These are phyloP conservation scores for Hansenula lynferdii DNA, from an alignment of 1,139 yeast species.

Conservation along the genomic window DNA sequence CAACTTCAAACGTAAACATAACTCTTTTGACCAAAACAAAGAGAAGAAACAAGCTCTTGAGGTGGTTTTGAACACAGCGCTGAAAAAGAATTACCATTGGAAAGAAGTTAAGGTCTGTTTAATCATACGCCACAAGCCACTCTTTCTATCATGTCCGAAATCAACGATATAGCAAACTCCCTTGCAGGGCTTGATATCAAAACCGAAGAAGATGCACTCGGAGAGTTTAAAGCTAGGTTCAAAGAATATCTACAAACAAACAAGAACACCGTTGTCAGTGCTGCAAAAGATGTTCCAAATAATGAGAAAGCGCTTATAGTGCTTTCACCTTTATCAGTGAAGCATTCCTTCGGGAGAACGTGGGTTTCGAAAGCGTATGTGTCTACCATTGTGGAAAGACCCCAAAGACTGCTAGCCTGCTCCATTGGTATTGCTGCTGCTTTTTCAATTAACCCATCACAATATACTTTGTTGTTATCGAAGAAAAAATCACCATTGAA, in stretches of 20 bases:
- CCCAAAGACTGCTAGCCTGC: constrained; percentile 73
- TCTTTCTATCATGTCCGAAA: no score
- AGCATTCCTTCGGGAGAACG: constrained; percentile 67
- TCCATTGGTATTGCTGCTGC: constrained; percentile 80
- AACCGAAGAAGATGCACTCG: no score
- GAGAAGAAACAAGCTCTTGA: no score
- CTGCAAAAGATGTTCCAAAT: constrained; percentile 37
- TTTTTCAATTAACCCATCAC: constrained; percentile 60
- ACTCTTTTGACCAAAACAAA: no score
- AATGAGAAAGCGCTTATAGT: constrained; percentile 23
- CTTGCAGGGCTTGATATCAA: no score
- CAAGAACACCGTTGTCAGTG: constrained; percentile 47
- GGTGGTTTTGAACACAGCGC: no score
- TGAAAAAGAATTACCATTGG: no score
- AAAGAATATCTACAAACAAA: constrained; percentile 45
- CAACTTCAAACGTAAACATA: no score
- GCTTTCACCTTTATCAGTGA: constrained; percentile 54
- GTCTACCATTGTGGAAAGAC: constrained; percentile 76
- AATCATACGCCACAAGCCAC: no score
- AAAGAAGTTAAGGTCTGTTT: no score
- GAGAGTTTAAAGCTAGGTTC: constrained; percentile 40
- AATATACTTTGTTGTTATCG: constrained; percentile 49
- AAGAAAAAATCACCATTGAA: constrained; percentile 42
- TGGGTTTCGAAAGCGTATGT: constrained; percentile 73
- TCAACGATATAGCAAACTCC: no score